Percentiles rank a stretch among this genome's conserved stretches.
Evolutionary conservation across 1,284 basidiomycete species (phyloP).

Genomic region (Leccinum variabile): DNA sequence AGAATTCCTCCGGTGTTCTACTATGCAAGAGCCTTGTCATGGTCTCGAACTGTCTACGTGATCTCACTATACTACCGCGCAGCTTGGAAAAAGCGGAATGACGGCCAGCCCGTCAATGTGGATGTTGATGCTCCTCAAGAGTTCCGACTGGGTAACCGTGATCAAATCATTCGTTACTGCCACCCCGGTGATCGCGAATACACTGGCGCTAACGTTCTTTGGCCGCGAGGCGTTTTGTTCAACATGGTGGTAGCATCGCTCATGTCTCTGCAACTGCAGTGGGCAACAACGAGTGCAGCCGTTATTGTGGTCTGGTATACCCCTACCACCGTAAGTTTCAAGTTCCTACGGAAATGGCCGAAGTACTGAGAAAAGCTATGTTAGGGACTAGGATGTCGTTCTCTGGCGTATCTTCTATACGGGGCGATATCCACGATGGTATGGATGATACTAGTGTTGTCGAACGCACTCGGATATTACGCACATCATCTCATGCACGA

Average conservation of each 20-base stretch:
- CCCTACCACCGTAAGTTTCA: constrained; percentile 35
- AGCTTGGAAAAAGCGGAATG: constrained; percentile 16
- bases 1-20: constrained; percentile 34
- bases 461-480: constrained; percentile 40
- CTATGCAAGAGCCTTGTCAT: constrained; percentile 31
- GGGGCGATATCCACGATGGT: constrained; percentile 37
- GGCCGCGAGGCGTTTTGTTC: constrained; percentile 31
- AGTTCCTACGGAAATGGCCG: neutral
- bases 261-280: constrained; percentile 38
- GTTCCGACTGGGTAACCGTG: constrained; percentile 28
- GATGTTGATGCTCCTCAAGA: constrained; percentile 2
- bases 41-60: constrained; percentile 26
- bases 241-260: constrained; percentile 39
- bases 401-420: constrained; percentile 40
- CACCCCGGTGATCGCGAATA: constrained; percentile 5
- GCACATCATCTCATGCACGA: constrained; percentile 9
- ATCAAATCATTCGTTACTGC: constrained; percentile 33
- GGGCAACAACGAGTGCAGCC: constrained; percentile 40
- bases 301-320: constrained; percentile 39
- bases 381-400: constrained; percentile 41
- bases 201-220: constrained; percentile 14
- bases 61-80: constrained; percentile 24
- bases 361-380: neutral
- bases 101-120: neutral
- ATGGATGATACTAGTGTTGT: constrained; percentile 40